These are phyloP conservation scores for Exophiala alcalophila DNA, from an alignment of 2,329 filamentous ascomycete species.

Conservation along the genomic window DNA sequence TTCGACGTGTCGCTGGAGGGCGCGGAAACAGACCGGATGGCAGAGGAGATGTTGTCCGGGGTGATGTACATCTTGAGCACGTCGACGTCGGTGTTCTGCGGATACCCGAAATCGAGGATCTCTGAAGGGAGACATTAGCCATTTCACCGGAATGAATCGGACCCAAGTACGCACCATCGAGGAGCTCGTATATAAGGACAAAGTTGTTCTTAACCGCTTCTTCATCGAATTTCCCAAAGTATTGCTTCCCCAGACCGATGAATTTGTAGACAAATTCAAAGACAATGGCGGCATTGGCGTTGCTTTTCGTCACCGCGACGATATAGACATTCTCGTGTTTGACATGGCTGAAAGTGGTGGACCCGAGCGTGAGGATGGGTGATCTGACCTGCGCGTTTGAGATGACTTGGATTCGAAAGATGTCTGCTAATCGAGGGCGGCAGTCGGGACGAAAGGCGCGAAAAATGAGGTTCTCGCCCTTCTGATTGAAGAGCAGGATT, in stretches of 20 bases:
- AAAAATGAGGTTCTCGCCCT: slow-evolving; percentile 99
- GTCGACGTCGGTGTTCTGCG: slow-evolving; percentile 97
- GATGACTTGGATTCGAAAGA: slow-evolving; percentile 99
- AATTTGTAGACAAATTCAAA: slow-evolving; percentile 97
- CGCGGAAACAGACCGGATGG: slow-evolving; percentile 44
- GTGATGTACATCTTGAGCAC: slow-evolving; percentile 99
- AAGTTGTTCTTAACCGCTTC: slow-evolving; percentile 99
- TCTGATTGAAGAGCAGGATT: slow-evolving; percentile 98
- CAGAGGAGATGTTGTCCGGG: slow-evolving; percentile 95
- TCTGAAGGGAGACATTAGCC: slow-evolving; percentile 54
- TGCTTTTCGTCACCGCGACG: slow-evolving; percentile 96
- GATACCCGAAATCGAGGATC: slow-evolving; percentile 98
- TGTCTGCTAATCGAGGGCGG: slow-evolving; percentile 92
- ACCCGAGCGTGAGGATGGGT: slow-evolving; percentile 93
- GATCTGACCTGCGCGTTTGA: slow-evolving; percentile 97
- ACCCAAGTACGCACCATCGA: slow-evolving; percentile 68
- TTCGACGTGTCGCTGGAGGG: slow-evolving; percentile 76
- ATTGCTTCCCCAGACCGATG: slow-evolving; percentile 84
- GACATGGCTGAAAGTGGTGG: slow-evolving; percentile 98
- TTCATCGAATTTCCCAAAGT: slow-evolving; percentile 99
- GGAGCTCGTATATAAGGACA: slow-evolving; percentile 92
- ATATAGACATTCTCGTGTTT: slow-evolving; percentile 99
- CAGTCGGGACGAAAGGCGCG: slow-evolving; percentile 98
- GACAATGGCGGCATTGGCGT: slow-evolving; percentile 95
- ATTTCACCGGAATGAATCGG: background rate